Conservation (phyloP, 2,329 filamentous ascomycete genomes). For the Aureobasidium zeae region DNA sequence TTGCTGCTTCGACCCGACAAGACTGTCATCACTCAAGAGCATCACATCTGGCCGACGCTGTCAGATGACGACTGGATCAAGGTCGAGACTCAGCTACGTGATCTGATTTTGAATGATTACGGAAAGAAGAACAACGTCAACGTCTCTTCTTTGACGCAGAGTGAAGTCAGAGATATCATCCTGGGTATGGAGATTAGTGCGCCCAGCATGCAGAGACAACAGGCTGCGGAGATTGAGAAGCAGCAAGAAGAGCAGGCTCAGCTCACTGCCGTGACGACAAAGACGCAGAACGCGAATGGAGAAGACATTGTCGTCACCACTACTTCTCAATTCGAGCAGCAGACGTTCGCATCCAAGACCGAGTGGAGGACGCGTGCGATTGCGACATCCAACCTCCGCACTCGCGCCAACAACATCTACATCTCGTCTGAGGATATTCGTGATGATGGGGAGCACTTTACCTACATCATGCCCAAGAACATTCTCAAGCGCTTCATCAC, state of each 20-base stretch:
- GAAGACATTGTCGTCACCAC: slow-evolving; percentile 98
- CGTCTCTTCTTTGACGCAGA: slow-evolving; percentile 88
- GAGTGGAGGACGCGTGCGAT: slow-evolving; percentile 97
- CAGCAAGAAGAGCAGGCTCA: slow-evolving; percentile 96
- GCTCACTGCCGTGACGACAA: slow-evolving; percentile 92
- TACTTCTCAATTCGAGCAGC: slow-evolving; percentile 94
- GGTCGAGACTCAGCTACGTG: slow-evolving; percentile 92
- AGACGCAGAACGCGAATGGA: slow-evolving; percentile 92
- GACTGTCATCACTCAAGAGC: slow-evolving; percentile 94
- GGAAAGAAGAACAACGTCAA: slow-evolving; percentile 99
- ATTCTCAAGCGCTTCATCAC: slow-evolving; percentile 97
- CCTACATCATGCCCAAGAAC: slow-evolving; percentile 99
- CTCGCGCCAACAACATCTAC: slow-evolving; percentile 94
- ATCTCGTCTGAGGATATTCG: slow-evolving; percentile 92
- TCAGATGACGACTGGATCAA: slow-evolving; percentile 98
- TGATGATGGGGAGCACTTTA: slow-evolving; percentile 77
- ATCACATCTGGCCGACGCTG: slow-evolving; percentile 95
- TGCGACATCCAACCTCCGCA: slow-evolving; percentile 89
- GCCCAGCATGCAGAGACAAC: slow-evolving; percentile 94
- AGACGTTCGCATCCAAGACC: slow-evolving; percentile 96
- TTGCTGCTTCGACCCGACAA: slow-evolving; percentile 90
- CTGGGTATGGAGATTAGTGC: slow-evolving; percentile 99
- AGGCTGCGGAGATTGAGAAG: slow-evolving; percentile 97
- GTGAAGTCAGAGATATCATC: slow-evolving; percentile 96
- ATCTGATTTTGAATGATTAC: slow-evolving; percentile 95